Evolutionary conservation across 352 stramenopile species (phyloP), one percentile per base, ranked within the genome.

Genomic region (Globisporangium cystogenes): DNA sequence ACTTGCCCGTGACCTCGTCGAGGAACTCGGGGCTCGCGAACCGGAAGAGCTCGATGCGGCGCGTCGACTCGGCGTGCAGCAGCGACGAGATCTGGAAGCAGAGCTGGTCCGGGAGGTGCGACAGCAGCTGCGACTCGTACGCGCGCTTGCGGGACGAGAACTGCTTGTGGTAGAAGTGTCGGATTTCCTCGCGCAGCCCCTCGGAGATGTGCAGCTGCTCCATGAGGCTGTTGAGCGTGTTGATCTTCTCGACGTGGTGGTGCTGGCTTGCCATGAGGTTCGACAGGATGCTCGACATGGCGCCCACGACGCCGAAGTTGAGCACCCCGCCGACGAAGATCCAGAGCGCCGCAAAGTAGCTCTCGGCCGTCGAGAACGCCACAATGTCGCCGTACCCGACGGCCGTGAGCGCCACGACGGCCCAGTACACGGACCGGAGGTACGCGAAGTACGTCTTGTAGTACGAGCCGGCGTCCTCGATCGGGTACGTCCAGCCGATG

Each of bases 1-100:
- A 90, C 47, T 91, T 86, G 0, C 80, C 82, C 0, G 82, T 93
- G 4, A 93, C 76, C 62, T 88, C 76, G n/a, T 89, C 72, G 0
- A 87, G 55, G 47, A 90, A 88, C 21, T 89, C 78, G 16, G 67
- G 68, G n/a, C 70, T 84, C 3, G 72, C 68, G 2, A 65, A 78
- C 23, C 85, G 68, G 48, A 93, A 93, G 1, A 93, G 59, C 1
- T 52, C 14, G 3, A 93, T 66, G 12, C 70, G 65, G 46, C 73
- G 76, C 0, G 82, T 78, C 3, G 82, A 65, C 4, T 85, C 66
- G 0, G 82, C 68, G 49, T 93, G 80, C 43, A 91, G 47, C 12
- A 89, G 53, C 7, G 76, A 82, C 21, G 80, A 89, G 15, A 93
- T 90, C 21, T 86, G 61, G 45, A 87, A 85, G 42, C 80, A 87